Percentiles rank a stretch among this genome's conserved stretches.
Evolutionary conservation across 352 stramenopile species (phyloP).

Genomic region (Saprolegnia diclina): DNA sequence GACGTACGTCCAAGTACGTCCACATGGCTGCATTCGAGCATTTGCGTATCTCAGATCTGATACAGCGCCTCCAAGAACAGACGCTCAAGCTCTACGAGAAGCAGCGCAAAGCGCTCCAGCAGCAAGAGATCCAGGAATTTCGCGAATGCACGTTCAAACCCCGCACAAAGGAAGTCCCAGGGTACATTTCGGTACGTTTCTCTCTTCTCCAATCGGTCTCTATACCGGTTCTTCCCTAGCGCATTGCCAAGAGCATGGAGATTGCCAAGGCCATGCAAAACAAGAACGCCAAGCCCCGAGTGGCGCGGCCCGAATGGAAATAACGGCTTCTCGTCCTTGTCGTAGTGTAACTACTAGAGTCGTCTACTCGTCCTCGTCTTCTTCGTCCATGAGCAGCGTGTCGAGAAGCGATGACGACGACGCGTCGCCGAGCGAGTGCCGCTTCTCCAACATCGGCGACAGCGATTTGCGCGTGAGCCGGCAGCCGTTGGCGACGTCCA

Average conservation of each 20-base stretch:
- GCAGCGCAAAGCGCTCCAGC: conserved; percentile 60
- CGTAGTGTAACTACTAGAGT: neutral
- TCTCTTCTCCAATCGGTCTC: too few species aligned
- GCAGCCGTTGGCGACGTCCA: conserved; percentile 10
- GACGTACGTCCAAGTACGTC: conserved; percentile 53
- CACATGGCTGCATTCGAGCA: too few species aligned
- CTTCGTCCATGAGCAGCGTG: neutral
- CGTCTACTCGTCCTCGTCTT: neutral
- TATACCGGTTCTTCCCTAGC: too few species aligned
- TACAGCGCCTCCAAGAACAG: conserved; percentile 68
- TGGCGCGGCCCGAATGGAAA: conserved; percentile 19
- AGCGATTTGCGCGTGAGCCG: conserved; percentile 3
- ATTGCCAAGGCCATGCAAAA: conserved; percentile 61
- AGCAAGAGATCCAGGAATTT: conserved; percentile 80
- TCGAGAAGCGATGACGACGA: neutral
- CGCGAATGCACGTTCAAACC: conserved; percentile 82
- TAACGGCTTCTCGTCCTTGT: neutral
- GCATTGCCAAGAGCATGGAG: conserved; percentile 70
- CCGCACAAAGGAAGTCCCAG: conserved; percentile 70
- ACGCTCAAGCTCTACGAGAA: conserved; percentile 65
- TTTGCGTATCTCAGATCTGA: neutral
- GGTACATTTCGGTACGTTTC: conserved; percentile 42
- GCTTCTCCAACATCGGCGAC: neutral
- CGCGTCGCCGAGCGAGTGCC: neutral
- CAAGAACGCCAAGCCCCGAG: conserved; percentile 33